Percentiles rank a stretch among this genome's conserved stretches.
Conservation (phyloP, 768 basidiomycete species). For the Trametopsis cervina region DNA sequence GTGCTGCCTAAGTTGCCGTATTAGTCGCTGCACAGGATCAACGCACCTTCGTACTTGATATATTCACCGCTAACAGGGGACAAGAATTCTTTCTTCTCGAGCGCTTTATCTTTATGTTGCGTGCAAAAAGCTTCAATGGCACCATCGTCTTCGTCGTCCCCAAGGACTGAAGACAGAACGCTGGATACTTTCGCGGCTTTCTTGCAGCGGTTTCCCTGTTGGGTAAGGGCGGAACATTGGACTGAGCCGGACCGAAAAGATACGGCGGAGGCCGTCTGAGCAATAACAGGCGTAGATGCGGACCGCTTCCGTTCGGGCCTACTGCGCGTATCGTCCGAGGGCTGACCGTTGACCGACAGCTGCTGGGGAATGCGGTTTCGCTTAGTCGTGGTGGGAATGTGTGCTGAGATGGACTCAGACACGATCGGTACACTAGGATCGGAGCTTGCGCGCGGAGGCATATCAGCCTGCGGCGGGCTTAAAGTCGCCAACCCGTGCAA, state of each 20-base stretch:
- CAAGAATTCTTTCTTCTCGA: conserved; percentile 51
- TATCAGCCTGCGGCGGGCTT: conserved; percentile 12
- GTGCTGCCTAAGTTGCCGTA: too few species aligned
- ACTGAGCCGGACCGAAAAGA: conserved; percentile 14
- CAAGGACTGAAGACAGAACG: conserved; percentile 11
- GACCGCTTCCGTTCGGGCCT: background rate
- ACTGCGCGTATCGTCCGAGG: background rate
- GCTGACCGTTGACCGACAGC: background rate
- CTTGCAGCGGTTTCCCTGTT: conserved; percentile 53
- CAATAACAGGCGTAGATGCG: background rate
- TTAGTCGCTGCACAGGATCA: conserved; percentile 1
- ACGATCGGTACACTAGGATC: conserved; percentile 14
- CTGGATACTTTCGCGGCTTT: conserved; percentile 38
- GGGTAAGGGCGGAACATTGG: conserved; percentile 64
- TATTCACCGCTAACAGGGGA: conserved; percentile 40
- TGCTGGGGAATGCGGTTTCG: conserved; percentile 1
- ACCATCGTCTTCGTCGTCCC: conserved; percentile 17
- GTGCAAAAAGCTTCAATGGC: conserved; percentile 47
- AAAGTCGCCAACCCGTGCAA: conserved; percentile 12
- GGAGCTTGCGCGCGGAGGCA: conserved; percentile 28
- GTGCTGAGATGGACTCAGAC: background rate
- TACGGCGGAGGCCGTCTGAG: background rate
- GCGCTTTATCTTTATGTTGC: conserved; percentile 54
- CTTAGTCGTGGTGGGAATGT: conserved; percentile 9
- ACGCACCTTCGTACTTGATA: conserved; percentile 52